Conservation (phyloP, 2,329 filamentous ascomycete species). For the Claviceps sp. region DNA sequence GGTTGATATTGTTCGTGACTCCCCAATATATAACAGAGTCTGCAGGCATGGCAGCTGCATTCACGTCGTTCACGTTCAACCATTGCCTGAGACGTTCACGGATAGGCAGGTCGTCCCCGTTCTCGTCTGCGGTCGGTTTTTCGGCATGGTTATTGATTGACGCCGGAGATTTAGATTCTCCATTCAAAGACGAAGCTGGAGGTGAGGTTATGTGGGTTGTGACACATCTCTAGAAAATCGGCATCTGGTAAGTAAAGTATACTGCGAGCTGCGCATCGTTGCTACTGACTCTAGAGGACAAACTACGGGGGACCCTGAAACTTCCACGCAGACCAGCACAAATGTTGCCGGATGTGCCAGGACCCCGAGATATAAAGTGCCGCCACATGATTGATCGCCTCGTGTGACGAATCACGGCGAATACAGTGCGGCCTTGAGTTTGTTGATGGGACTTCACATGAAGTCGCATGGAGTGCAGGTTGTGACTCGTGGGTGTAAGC, state of each 20-base stretch:
- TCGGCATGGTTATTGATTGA: neutral
- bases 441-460: neutral
- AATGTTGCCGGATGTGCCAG: neutral
- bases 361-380: slow-evolving; percentile 15
- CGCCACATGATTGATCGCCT: slow-evolving; percentile 20
- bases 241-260: slow-evolving; percentile 1
- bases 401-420: slow-evolving; percentile 18
- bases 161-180: neutral
- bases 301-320: neutral
- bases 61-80: slow-evolving; percentile 23
- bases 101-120: slow-evolving; percentile 15
- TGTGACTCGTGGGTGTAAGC: no score
- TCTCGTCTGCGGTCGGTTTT: neutral
- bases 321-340: neutral
- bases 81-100: slow-evolving; percentile 29
- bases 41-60: slow-evolving; percentile 10
- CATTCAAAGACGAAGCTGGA: neutral
- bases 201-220: slow-evolving; percentile 3
- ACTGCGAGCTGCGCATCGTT: slow-evolving; percentile 1
- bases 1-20: slow-evolving; percentile 19
- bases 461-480: neutral
- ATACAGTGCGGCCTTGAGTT: neutral
- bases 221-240: slow-evolving; percentile 7
- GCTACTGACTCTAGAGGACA: neutral
- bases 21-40: slow-evolving; percentile 14